These are phyloP conservation scores for Poronia punctata DNA, from an alignment of 495 filamentous ascomycete genomes.

Conservation along the genomic window DNA sequence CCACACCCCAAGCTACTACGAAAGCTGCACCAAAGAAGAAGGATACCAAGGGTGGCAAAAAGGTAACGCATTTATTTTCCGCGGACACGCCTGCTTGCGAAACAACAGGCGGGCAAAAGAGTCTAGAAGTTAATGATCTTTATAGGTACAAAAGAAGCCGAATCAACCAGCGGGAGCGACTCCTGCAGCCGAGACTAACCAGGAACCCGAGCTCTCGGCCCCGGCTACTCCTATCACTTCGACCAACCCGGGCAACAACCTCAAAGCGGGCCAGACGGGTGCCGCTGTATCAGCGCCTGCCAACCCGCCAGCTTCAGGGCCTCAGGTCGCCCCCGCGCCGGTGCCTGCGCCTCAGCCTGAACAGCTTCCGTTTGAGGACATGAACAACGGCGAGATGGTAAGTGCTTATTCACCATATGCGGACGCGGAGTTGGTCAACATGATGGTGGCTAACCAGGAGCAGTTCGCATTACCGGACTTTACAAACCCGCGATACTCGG, in stretches of 20 bases:
- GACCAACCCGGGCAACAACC: slow-evolving; percentile 60
- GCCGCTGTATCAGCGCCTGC: slow-evolving; percentile 36
- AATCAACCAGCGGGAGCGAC: slow-evolving; percentile 61
- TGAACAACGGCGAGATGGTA: slow-evolving; percentile 31
- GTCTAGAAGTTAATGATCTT: too few species aligned
- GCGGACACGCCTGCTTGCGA: too few species aligned
- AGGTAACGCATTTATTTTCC: too few species aligned
- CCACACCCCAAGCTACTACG: slow-evolving; percentile 71
- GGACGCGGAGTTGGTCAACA: too few species aligned
- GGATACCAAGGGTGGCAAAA: slow-evolving; percentile 56
- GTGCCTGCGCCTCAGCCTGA: slow-evolving; percentile 44
- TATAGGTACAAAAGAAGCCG: slow-evolving; percentile 75
- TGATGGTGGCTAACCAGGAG: neutral
- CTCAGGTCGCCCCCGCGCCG: slow-evolving; percentile 36
- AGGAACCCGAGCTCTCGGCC: slow-evolving; percentile 65
- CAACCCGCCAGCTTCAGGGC: slow-evolving; percentile 36
- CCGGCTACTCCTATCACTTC: slow-evolving; percentile 83
- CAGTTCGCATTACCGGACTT: slow-evolving; percentile 49
- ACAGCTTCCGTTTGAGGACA: slow-evolving; percentile 26
- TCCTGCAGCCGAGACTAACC: slow-evolving; percentile 65
- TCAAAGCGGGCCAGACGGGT: slow-evolving; percentile 50
- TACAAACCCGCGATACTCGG: slow-evolving; percentile 49
- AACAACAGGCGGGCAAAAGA: too few species aligned
- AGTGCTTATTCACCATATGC: slow-evolving; percentile 18
- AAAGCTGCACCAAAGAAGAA: slow-evolving; percentile 87